Evolutionary conservation across 1,139 yeast genomes (phyloP).

Genomic region (Debaryomyces coudertii): DNA sequence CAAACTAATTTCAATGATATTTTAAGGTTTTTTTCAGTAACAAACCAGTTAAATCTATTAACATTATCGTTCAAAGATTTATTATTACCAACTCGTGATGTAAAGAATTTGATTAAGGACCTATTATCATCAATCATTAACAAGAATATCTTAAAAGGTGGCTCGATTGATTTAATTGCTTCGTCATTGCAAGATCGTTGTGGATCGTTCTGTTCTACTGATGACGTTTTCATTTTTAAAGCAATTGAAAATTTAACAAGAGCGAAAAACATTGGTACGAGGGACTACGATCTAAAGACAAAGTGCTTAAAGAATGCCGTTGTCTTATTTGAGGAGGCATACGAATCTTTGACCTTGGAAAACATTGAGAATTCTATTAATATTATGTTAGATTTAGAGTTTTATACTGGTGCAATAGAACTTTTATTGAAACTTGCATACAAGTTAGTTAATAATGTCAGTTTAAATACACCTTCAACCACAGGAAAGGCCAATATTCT

Average conservation of each 20-base stretch:
- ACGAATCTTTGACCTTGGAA: conserved; percentile 75
- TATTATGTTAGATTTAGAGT: conserved; percentile 77
- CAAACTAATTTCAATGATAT: conserved; percentile 57
- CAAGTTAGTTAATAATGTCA: conserved; percentile 52
- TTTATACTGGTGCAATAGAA: conserved; percentile 84
- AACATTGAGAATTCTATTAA: conserved; percentile 79
- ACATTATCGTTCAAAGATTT: conserved; percentile 73
- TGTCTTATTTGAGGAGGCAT: conserved; percentile 75
- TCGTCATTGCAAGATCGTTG: conserved; percentile 88
- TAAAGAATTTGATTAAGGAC: conserved; percentile 79
- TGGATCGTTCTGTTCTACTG: conserved; percentile 92
- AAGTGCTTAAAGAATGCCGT: conserved; percentile 78
- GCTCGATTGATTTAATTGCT: conserved; percentile 88
- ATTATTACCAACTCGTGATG: conserved; percentile 64
- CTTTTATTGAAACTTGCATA: conserved; percentile 78
- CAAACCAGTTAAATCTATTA: conserved; percentile 69
- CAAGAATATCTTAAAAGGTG: conserved; percentile 87
- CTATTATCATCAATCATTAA: conserved; percentile 86
- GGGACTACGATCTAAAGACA: conserved; percentile 69
- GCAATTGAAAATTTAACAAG: conserved; percentile 90
- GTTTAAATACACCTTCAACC: conserved; percentile 13
- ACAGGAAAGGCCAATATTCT: conserved; percentile 11
- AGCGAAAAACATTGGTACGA: conserved; percentile 74
- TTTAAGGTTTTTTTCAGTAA: conserved; percentile 66
- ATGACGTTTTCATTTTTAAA: conserved; percentile 90